Percentiles rank a stretch among this genome's conserved stretches.
phyloP scores from a whole-genome alignment of 306 rosid genomes.

The Cicer chorassanicum region DNA sequence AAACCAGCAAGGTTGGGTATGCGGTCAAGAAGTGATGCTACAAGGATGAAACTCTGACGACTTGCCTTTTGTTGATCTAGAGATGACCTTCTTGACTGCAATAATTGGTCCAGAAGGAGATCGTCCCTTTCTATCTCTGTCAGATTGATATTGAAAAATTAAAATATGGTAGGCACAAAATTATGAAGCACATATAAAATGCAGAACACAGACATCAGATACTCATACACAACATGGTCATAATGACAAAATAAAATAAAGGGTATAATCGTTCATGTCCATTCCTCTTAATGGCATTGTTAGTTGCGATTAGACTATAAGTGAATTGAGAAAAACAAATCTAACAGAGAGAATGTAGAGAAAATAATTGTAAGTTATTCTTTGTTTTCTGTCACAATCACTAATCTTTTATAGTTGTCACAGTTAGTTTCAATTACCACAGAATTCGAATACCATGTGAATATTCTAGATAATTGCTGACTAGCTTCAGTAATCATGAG shows the following conservation, averaged over 20 bases:
- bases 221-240: constrained; percentile 4
- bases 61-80: constrained; percentile 64
- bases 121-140: constrained; percentile 88
- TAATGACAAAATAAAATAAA: background rate
- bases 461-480: background rate
- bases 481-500: too few species aligned
- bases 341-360: background rate
- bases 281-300: constrained; percentile 9
- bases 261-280: background rate
- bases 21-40: constrained; percentile 94
- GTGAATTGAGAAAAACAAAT: background rate
- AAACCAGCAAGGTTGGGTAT: constrained; percentile 96
- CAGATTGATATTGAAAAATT: constrained; percentile 44
- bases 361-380: background rate
- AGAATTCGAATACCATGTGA: background rate
- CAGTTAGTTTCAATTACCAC: background rate
- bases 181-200: background rate
- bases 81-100: constrained; percentile 71
- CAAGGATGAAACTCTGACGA: constrained; percentile 69
- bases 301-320: background rate
- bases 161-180: constrained; percentile 32
- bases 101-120: constrained; percentile 74
- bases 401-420: background rate
- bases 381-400: background rate
- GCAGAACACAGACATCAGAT: background rate